Evolutionary conservation across 495 filamentous ascomycete species (phyloP).

Genomic region (Penicillium macrosclerotiorum): DNA sequence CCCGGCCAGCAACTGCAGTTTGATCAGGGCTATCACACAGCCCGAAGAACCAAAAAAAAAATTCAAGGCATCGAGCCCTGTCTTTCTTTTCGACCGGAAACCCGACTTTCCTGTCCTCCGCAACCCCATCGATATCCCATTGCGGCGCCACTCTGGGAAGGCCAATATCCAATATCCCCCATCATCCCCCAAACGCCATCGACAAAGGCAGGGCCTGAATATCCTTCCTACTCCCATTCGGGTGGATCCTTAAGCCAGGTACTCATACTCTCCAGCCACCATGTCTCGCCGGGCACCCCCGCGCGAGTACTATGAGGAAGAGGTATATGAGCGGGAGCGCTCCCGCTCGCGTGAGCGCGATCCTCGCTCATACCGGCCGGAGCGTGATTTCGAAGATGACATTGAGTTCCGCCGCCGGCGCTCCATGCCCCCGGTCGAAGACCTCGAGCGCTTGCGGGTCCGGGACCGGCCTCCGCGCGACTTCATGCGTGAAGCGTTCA

Average conservation of each 20-base stretch:
- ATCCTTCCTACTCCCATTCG: no score
- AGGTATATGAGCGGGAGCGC: conserved; percentile 28
- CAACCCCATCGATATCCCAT: no score
- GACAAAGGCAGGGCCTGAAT: no score
- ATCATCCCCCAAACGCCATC: no score
- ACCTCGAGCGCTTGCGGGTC: conserved; percentile 32
- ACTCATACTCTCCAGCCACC: not conserved
- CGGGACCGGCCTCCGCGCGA: conserved; percentile 29
- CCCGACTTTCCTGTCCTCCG: no score
- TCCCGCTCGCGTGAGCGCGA: conserved; percentile 22
- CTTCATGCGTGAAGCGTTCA: conserved; percentile 22
- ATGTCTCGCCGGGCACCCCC: conserved; percentile 38
- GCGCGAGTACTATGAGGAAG: conserved; percentile 32
- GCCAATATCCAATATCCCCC: no score
- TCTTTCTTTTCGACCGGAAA: no score
- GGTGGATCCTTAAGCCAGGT: not conserved
- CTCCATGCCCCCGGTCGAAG: conserved; percentile 26
- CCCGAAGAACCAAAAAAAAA: no score
- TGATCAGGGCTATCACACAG: no score
- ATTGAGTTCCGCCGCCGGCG: conserved; percentile 23
- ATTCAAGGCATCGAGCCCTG: no score
- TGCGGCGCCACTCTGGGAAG: no score
- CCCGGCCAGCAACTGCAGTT: no score
- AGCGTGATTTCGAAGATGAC: conserved; percentile 23
- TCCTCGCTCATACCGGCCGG: conserved; percentile 16